A percentile compares a stretch with the other conserved stretches of the same genome.
phyloP scores from a whole-genome alignment of 306 rosid species.

The Elaeagnus macrophylla region DNA sequence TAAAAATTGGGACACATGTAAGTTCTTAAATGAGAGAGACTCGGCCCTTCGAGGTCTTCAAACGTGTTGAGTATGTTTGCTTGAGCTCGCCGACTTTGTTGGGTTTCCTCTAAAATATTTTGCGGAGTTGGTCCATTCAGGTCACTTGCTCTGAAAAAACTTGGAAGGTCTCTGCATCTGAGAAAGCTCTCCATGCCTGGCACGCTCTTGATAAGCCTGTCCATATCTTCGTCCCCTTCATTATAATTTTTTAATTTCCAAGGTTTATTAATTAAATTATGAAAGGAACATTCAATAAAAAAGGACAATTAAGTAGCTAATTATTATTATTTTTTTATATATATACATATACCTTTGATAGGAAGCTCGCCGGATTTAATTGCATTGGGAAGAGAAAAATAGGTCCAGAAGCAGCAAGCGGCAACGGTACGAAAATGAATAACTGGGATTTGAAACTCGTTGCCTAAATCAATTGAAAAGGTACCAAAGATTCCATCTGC shows the following conservation, averaged over 20 bases:
- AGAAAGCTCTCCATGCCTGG: constrained; percentile 39
- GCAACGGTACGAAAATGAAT: constrained; percentile 34
- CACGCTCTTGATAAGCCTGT: constrained; percentile 18
- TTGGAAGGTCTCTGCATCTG: constrained; percentile 40
- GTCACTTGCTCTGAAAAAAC: constrained; percentile 10
- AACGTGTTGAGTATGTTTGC: constrained; percentile 45
- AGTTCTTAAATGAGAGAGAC: constrained; percentile 19
- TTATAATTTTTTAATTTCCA: no score
- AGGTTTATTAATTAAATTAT: no score
- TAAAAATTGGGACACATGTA: constrained; percentile 18
- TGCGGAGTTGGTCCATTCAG: not conserved
- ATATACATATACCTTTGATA: constrained; percentile 28
- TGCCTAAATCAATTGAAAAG: constrained; percentile 21
- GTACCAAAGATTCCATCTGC: constrained; percentile 28
- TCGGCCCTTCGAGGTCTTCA: constrained; percentile 41
- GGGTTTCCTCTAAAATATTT: not conserved
- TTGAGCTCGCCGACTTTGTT: constrained; percentile 11
- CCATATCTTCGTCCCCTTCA: constrained; percentile 42
- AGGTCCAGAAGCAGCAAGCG: constrained; percentile 40
- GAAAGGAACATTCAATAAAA: no score
- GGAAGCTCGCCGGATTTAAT: constrained; percentile 33
- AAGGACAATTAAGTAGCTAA: not conserved
- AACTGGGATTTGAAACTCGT: constrained; percentile 21
- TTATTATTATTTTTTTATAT: no score
- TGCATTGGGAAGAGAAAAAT: constrained; percentile 21